phyloP scores from a whole-genome alignment of 495 filamentous ascomycete species.

The Podospora sp. region DNA sequence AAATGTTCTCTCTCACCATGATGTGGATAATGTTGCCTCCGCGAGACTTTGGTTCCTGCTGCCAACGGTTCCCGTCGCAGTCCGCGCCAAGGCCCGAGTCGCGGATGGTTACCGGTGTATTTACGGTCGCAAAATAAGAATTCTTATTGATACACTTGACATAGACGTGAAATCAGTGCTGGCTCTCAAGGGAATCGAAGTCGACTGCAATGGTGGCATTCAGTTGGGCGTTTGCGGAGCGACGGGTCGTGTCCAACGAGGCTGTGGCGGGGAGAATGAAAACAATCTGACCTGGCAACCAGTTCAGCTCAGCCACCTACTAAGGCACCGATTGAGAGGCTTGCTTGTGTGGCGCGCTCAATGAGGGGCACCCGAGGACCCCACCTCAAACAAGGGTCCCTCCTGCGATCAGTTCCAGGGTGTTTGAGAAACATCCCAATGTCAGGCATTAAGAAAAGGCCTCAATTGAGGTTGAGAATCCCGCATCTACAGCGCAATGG shows the following conservation, averaged over 20 bases:
- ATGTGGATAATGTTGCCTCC: not conserved
- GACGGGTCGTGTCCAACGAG: not conserved
- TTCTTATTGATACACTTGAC: too few relatives aligned
- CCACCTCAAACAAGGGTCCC: not conserved
- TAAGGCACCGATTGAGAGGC: not conserved
- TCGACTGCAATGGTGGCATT: not conserved
- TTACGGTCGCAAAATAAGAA: not conserved
- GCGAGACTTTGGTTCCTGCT: not conserved
- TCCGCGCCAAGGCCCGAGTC: not conserved
- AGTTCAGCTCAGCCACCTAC: not conserved
- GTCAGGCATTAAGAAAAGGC: too few relatives aligned
- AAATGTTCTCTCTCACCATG: conserved; percentile 3
- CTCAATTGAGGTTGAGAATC: too few relatives aligned
- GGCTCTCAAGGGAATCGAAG: not conserved
- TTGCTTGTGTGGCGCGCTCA: conserved; percentile 1
- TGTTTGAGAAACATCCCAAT: too few relatives aligned
- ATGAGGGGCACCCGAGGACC: not conserved
- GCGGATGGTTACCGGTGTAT: not conserved
- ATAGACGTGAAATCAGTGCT: too few relatives aligned
- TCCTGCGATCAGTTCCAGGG: not conserved
- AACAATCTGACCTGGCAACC: conserved; percentile 29
- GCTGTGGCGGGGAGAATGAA: conserved; percentile 19
- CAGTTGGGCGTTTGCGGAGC: not conserved
- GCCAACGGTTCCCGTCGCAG: not conserved
- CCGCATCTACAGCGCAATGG: too few relatives aligned